phyloP scores from a whole-genome alignment of 2,329 filamentous ascomycete species.

The Tolypocladium pustulatum region DNA sequence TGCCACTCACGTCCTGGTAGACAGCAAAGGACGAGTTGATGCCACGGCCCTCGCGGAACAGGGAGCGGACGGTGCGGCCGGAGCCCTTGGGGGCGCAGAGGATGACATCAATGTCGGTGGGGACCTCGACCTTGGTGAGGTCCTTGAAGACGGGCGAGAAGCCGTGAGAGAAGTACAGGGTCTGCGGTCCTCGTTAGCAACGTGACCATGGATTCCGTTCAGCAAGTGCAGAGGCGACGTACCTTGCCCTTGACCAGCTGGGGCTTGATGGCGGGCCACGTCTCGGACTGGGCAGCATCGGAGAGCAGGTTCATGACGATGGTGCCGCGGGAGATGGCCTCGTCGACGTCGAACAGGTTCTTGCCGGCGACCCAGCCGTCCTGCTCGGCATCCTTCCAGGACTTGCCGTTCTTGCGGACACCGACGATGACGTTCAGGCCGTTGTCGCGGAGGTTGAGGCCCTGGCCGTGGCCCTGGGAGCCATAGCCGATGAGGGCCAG shows the following conservation, averaged over 20 bases:
- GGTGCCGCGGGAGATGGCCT: slow-evolving; percentile 86
- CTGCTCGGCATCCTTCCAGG: slow-evolving; percentile 94
- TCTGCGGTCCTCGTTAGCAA: slow-evolving; percentile 41
- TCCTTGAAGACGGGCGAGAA: slow-evolving; percentile 99
- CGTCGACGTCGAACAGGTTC: slow-evolving; percentile 97
- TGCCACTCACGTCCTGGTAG: slow-evolving; percentile 95
- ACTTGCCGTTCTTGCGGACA: slow-evolving; percentile 95
- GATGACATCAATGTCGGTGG: slow-evolving; percentile 94
- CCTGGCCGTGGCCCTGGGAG: slow-evolving; percentile 97
- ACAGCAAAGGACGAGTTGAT: slow-evolving; percentile 99
- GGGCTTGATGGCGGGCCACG: slow-evolving; percentile 96
- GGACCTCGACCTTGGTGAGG: slow-evolving; percentile 96
- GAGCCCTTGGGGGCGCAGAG: slow-evolving; percentile 98
- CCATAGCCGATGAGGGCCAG: slow-evolving; percentile 98
- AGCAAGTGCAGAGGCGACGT: slow-evolving; percentile 17
- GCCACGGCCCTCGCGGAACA: slow-evolving; percentile 98
- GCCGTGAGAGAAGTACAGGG: slow-evolving; percentile 99
- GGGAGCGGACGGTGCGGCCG: slow-evolving; percentile 93
- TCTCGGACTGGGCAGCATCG: slow-evolving; percentile 97
- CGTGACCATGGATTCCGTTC: not conserved
- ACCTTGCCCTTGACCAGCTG: slow-evolving; percentile 98
- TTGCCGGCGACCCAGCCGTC: slow-evolving; percentile 98
- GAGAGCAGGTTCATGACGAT: slow-evolving; percentile 99
- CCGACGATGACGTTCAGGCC: slow-evolving; percentile 98
- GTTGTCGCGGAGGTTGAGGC: slow-evolving; percentile 99